A percentile compares a stretch with the other conserved stretches of the same genome.
phyloP scores from a whole-genome alignment of 768 basidiomycete species.

The Podaxis sp. region DNA sequence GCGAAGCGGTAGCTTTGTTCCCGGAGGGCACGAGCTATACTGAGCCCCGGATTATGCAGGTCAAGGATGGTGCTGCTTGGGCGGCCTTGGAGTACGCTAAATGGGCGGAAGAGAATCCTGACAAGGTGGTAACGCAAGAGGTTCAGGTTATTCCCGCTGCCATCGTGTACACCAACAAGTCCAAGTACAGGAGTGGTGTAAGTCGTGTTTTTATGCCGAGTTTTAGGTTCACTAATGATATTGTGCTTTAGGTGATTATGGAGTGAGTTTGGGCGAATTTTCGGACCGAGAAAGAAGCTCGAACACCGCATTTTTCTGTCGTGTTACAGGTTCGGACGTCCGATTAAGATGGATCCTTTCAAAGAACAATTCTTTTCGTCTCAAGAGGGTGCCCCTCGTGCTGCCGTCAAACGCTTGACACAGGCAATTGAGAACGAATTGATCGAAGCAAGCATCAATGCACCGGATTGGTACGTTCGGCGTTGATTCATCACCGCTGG shows the following conservation, averaged over 20 bases:
- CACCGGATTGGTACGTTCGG: constrained; percentile 82
- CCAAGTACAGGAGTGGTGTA: constrained; percentile 90
- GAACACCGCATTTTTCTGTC: constrained; percentile 9
- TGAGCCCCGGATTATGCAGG: constrained; percentile 88
- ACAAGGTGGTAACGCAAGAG: constrained; percentile 40
- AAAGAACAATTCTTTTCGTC: constrained; percentile 74
- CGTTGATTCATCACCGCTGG: not conserved
- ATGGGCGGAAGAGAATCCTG: constrained; percentile 64
- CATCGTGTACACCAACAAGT: constrained; percentile 95
- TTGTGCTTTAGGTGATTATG: constrained; percentile 58
- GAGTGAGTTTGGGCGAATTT: constrained; percentile 45
- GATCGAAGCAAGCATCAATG: constrained; percentile 80
- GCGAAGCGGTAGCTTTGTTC: constrained; percentile 87
- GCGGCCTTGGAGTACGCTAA: constrained; percentile 90
- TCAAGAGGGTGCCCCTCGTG: constrained; percentile 65
- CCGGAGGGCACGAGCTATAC: constrained; percentile 95
- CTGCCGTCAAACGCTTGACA: constrained; percentile 87
- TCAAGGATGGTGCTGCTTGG: constrained; percentile 95
- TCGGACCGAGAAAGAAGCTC: constrained; percentile 1
- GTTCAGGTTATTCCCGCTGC: constrained; percentile 78
- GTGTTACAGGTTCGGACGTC: constrained; percentile 68
- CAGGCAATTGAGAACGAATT: constrained; percentile 70
- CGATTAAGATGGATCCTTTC: constrained; percentile 76
- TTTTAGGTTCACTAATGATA: not conserved
- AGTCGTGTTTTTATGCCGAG: constrained; percentile 32